Percentiles rank a stretch among this genome's conserved stretches.
phyloP scores from a whole-genome alignment of 345 rosid species.

The Eucalyptus rudis region DNA sequence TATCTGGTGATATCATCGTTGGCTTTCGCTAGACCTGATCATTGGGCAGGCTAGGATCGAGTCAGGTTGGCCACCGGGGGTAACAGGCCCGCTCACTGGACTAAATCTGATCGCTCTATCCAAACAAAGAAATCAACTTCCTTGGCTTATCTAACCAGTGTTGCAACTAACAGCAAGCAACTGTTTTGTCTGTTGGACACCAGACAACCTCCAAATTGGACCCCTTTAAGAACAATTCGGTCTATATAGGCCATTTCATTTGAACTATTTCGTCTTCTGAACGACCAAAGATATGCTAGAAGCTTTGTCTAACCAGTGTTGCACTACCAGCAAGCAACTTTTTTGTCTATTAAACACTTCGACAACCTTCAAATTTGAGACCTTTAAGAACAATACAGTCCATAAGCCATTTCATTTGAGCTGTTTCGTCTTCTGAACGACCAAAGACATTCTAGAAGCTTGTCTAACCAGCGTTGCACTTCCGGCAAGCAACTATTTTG shows the following conservation, averaged over 20 bases:
- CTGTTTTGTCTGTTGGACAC: neutral
- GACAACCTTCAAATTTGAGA: neutral
- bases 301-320: neutral
- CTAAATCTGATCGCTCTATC: neutral
- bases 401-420: neutral
- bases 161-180: neutral
- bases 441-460: neutral
- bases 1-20: neutral
- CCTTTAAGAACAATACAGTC: neutral
- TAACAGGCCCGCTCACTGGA: neutral
- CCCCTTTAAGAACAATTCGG: neutral
- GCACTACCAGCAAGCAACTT: neutral
- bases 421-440: neutral
- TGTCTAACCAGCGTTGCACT: neutral
- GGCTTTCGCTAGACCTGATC: neutral
- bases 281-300: neutral
- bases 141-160: neutral
- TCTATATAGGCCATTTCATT: neutral
- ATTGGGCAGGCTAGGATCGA: neutral
- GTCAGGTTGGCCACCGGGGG: neutral
- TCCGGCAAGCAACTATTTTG: neutral
- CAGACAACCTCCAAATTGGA: neutral
- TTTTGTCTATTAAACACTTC: neutral
- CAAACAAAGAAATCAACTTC: neutral
- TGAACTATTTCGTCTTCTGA: neutral